phyloP scores from a whole-genome alignment of 2,329 filamentous ascomycete species.

The Sporothrix protearum region DNA sequence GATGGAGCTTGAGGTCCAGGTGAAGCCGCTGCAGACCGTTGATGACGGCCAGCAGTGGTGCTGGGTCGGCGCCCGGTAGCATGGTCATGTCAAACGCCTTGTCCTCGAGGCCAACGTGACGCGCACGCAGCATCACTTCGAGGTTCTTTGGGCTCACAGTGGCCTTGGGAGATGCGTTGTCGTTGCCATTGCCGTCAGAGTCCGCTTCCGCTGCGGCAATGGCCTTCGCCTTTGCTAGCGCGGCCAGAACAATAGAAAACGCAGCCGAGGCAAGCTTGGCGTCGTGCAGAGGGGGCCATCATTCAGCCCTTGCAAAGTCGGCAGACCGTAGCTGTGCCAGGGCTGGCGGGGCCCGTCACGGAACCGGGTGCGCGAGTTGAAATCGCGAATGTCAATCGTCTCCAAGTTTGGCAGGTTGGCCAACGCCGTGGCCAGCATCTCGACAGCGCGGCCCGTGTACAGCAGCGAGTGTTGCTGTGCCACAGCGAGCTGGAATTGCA shows the following conservation, averaged over 20 bases:
- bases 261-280: conserved; percentile 34
- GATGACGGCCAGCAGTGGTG: conserved; percentile 42
- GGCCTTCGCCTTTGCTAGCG: conserved; percentile 42
- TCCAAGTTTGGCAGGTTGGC: conserved; percentile 51
- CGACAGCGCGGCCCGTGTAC: conserved; percentile 45
- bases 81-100: conserved; percentile 46
- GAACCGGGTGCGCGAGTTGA: conserved; percentile 46
- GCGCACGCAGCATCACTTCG: conserved; percentile 45
- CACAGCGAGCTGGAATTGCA: neutral
- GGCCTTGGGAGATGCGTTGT: neutral
- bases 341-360: conserved; percentile 44
- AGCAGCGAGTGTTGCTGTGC: conserved; percentile 37
- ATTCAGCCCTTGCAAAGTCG: neutral
- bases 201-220: neutral
- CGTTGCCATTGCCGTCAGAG: too few species aligned
- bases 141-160: conserved; percentile 39
- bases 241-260: conserved; percentile 43
- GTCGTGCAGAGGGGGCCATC: conserved; percentile 22
- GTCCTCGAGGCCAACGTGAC: conserved; percentile 37
- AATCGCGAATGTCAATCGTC: conserved; percentile 58
- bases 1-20: conserved; percentile 33
- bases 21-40: conserved; percentile 46
- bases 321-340: conserved; percentile 53
- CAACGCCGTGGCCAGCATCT: conserved; percentile 57
- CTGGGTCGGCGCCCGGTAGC: conserved; percentile 34